Base-by-base conservation (phyloP, 305 asterid genomes). In the Andrographis paniculata region DNA sequence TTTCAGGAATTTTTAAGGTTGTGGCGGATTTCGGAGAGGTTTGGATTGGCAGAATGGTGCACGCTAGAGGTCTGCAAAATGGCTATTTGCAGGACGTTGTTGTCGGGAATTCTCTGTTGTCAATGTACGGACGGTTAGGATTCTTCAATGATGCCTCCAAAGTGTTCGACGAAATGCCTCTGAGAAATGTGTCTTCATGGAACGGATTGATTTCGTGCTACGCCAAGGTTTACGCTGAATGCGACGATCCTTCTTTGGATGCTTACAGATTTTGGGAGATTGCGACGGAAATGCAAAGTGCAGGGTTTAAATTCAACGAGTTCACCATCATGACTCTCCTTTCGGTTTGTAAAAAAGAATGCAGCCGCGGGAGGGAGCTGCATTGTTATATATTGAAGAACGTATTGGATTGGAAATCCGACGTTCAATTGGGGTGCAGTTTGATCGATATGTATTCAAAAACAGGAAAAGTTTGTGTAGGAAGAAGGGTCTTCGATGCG, bases 361-460 rank as follows among this genome's bases (percentile, higher is more conserved):
- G 50, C 56, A 23, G 49, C 9, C 69, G 56, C 48, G 94, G 89
- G 10, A 78, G 66, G 56, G 94, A 76, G 50, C 47, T 82, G 37
- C 94, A 82, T 54, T 65, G 77, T 50, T 78, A 73, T 66, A 50
- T 68, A 3, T 27, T 76, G 56, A 72, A 48, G 30, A 65, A 62
- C 20, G 69, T 55, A 45, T 55, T 73, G 65, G 70, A 73, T 42
- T 49, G 42, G 48, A 65, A 64, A 45, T 53, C 31, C 16, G 87
- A 82, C 45, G 72, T 66, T 65, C 87, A 73, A 55, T 57, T 82
- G 19, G 85, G 78, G 22, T 78, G 88, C 58, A 67, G 85, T 46
- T 63, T 82, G 83, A 70, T 82, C 22, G 85, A 76, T 67, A 73
- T 76, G 75, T 82, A 82, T 49, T 69, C 83, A 0, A 82, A 71